Conservation (phyloP, 1,139 yeast genomes). For the Hyphopichia burtonii region DNA sequence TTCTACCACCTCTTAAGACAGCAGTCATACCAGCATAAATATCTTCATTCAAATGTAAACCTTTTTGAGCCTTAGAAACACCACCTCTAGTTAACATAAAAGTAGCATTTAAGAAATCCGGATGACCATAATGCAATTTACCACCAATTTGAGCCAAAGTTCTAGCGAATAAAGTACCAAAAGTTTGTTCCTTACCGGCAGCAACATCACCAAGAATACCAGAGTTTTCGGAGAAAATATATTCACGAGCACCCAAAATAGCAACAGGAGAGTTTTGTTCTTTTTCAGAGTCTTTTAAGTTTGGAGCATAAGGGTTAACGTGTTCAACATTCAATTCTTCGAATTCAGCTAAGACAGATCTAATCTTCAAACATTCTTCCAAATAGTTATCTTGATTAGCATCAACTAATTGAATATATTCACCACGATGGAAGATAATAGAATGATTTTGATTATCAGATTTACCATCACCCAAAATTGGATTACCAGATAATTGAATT, state of each 20-base stretch:
- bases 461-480: slow-evolving; percentile 99
- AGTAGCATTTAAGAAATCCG: slow-evolving; percentile 94
- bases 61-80: slow-evolving; percentile 98
- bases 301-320: slow-evolving; percentile 75
- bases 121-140: slow-evolving; percentile 98
- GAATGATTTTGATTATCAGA: slow-evolving; percentile 99
- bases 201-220: slow-evolving; percentile 99
- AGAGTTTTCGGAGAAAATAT: slow-evolving; percentile 96
- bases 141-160: slow-evolving; percentile 98
- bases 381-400: slow-evolving; percentile 98
- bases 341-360: slow-evolving; percentile 96
- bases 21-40: slow-evolving; percentile 99
- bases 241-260: slow-evolving; percentile 98
- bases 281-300: slow-evolving; percentile 43
- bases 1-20: slow-evolving; percentile 95
- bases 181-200: slow-evolving; percentile 99
- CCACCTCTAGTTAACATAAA: slow-evolving; percentile 99
- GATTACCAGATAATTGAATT: slow-evolving; percentile 97
- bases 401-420: slow-evolving; percentile 95
- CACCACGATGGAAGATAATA: slow-evolving; percentile 96
- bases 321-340: slow-evolving; percentile 92
- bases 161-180: slow-evolving; percentile 97
- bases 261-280: slow-evolving; percentile 79
- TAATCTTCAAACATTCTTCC: slow-evolving; percentile 97
- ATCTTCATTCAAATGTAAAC: slow-evolving; percentile 98